Evolutionary conservation across 2,329 filamentous ascomycete genomes (phyloP).

Genomic region (Orbilia quercus): DNA sequence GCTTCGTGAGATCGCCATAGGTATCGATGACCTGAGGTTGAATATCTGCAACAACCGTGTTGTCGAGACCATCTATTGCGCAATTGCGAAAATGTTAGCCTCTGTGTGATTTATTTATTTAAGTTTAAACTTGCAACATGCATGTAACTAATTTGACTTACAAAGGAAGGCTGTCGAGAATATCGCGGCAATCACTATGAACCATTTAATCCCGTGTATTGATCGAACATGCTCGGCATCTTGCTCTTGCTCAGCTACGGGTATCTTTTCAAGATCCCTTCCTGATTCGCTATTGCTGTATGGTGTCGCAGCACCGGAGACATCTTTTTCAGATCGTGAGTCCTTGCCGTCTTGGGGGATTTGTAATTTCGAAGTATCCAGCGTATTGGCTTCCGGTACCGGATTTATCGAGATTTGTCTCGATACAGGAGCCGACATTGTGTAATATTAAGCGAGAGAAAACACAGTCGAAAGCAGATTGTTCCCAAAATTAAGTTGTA

Average conservation of each 20-base stretch:
- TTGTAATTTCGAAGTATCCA: slow-evolving; percentile 26
- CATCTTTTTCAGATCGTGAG: slow-evolving; percentile 38
- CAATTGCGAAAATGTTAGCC: slow-evolving; percentile 30
- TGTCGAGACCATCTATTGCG: slow-evolving; percentile 63
- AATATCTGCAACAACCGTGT: slow-evolving; percentile 67
- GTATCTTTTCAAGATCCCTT: slow-evolving; percentile 36
- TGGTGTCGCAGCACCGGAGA: slow-evolving; percentile 36
- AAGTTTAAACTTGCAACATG: background rate
- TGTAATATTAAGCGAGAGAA: background rate
- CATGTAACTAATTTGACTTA: too few relatives aligned
- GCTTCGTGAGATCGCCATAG: slow-evolving; percentile 63
- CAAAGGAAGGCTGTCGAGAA: slow-evolving; percentile 61
- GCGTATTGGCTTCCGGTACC: slow-evolving; percentile 16
- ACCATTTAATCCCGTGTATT: slow-evolving; percentile 57
- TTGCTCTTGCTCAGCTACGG: slow-evolving; percentile 18
- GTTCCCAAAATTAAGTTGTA: too few relatives aligned
- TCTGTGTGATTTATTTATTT: background rate
- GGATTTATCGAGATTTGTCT: slow-evolving; percentile 52
- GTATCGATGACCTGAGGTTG: slow-evolving; percentile 64
- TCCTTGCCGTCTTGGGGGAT: slow-evolving; percentile 29
- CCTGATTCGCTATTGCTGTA: slow-evolving; percentile 52
- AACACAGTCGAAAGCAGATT: too few relatives aligned
- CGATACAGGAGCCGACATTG: slow-evolving; percentile 46
- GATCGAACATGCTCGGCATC: slow-evolving; percentile 39
- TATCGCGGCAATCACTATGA: slow-evolving; percentile 59